Evolutionary conservation across 2,329 filamentous ascomycete genomes (phyloP).

Genomic region (Trichoderma breve): DNA sequence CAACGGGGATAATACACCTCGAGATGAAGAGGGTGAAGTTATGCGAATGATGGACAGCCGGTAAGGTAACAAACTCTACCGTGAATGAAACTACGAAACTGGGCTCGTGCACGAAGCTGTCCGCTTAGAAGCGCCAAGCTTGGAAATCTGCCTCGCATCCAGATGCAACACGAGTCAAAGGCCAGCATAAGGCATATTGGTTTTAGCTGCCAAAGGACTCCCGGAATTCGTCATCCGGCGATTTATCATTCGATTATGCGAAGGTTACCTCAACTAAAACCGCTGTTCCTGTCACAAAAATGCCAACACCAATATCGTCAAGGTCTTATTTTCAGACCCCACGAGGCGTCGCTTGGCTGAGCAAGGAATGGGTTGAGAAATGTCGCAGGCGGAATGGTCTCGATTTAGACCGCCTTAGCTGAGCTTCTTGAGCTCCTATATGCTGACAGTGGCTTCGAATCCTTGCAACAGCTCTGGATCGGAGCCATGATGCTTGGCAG

Average conservation of each 20-base stretch:
- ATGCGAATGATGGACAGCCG: slow-evolving; percentile 41
- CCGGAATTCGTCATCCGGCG: not conserved
- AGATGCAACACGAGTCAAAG: not conserved
- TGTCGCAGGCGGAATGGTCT: not conserved
- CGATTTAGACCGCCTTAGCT: not conserved
- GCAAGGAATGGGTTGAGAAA: not conserved
- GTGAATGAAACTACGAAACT: not conserved
- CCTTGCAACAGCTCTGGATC: not conserved
- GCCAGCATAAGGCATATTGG: no score
- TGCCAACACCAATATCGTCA: not conserved
- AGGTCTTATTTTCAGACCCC: not conserved
- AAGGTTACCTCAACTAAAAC: not conserved
- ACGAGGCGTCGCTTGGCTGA: not conserved
- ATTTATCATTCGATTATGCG: not conserved
- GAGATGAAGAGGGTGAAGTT: slow-evolving; percentile 44
- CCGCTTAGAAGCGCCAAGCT: not conserved
- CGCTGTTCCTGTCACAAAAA: not conserved
- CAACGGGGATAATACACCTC: slow-evolving; percentile 28
- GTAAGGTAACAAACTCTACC: slow-evolving; percentile 20
- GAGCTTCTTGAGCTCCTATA: not conserved
- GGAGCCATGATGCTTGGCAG: not conserved
- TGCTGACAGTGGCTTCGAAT: not conserved
- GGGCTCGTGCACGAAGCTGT: not conserved
- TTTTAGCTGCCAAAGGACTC: not conserved
- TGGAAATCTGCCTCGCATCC: not conserved